Evolutionary conservation across 345 rosid genomes (phyloP).

Genomic region (Theobroma cacao): DNA sequence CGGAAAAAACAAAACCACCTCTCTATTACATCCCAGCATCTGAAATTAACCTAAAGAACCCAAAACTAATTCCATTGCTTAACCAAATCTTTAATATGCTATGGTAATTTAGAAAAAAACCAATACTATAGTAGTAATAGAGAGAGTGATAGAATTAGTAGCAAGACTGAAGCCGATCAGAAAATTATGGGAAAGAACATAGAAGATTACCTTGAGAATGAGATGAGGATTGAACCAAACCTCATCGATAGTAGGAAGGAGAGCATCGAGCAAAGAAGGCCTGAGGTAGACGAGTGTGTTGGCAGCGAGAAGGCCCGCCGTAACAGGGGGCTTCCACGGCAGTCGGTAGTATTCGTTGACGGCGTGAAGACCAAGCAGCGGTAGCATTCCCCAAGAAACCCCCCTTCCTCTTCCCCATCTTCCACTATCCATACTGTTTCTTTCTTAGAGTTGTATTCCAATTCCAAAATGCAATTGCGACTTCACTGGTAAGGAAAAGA

Average conservation of each 20-base stretch:
- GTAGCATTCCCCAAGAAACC: slow-evolving; percentile 62
- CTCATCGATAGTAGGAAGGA: slow-evolving; percentile 64
- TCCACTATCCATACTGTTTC: background rate
- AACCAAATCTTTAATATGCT: too few species aligned
- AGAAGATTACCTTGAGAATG: slow-evolving; percentile 62
- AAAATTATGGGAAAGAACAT: background rate
- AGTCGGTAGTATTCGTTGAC: slow-evolving; percentile 67
- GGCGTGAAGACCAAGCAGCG: slow-evolving; percentile 72
- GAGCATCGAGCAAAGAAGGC: slow-evolving; percentile 53
- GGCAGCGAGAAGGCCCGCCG: slow-evolving; percentile 76
- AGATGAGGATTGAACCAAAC: slow-evolving; percentile 91
- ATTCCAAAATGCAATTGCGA: background rate
- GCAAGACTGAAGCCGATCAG: too few species aligned
- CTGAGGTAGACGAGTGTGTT: slow-evolving; percentile 72
- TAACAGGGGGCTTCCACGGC: slow-evolving; percentile 90
- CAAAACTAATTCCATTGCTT: too few species aligned
- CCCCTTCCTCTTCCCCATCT: slow-evolving; percentile 29
- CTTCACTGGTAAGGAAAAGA: too few species aligned
- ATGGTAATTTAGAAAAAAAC: too few species aligned
- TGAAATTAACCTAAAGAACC: too few species aligned
- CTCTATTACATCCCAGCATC: too few species aligned
- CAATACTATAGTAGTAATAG: too few species aligned
- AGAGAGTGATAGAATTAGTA: too few species aligned
- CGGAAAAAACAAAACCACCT: too few species aligned
- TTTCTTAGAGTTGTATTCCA: background rate